These are phyloP conservation scores for Didymellaceae sp. DNA, from an alignment of 2,329 filamentous ascomycete species.

Conservation along the genomic window DNA sequence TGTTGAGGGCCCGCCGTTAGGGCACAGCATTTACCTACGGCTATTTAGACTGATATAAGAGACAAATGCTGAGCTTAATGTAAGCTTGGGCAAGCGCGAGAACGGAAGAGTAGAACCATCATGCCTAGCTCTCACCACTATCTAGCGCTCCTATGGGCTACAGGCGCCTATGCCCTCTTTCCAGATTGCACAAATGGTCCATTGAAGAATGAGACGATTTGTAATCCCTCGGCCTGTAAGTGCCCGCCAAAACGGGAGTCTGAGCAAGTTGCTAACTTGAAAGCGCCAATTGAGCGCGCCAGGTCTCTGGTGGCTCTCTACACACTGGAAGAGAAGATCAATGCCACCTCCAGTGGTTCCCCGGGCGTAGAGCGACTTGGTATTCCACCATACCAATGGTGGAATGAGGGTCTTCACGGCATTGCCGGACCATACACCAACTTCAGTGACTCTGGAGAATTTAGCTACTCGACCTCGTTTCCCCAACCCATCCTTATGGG, in stretches of 20 bases:
- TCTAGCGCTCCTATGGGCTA: conserved; percentile 15
- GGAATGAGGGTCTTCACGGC: conserved; percentile 68
- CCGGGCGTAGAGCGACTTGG: conserved; percentile 59
- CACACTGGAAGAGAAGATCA: conserved; percentile 55
- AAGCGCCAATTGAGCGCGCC: conserved; percentile 36
- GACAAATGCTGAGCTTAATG: neutral
- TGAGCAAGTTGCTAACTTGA: neutral
- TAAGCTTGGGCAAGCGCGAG: neutral
- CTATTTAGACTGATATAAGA: conserved; percentile 28
- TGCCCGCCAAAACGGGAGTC: neutral
- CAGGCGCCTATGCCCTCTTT: conserved; percentile 43
- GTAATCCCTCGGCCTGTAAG: conserved; percentile 53
- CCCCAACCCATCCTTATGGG: conserved; percentile 69
- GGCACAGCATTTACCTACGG: conserved; percentile 17
- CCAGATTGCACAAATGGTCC: conserved; percentile 62
- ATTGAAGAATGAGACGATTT: conserved; percentile 58
- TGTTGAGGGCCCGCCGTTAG: conserved; percentile 5
- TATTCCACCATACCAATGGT: conserved; percentile 60
- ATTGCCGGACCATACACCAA: conserved; percentile 64
- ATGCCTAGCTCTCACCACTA: conserved; percentile 22
- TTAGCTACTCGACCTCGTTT: conserved; percentile 69
- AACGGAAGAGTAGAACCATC: neutral
- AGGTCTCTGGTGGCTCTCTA: conserved; percentile 35
- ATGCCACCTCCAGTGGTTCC: conserved; percentile 57
- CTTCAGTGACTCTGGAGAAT: conserved; percentile 62